Evolutionary conservation across 2,329 filamentous ascomycete genomes (phyloP), one percentile per base, ranked within the genome.

Genomic region (Pseudopyricularia javanii): DNA sequence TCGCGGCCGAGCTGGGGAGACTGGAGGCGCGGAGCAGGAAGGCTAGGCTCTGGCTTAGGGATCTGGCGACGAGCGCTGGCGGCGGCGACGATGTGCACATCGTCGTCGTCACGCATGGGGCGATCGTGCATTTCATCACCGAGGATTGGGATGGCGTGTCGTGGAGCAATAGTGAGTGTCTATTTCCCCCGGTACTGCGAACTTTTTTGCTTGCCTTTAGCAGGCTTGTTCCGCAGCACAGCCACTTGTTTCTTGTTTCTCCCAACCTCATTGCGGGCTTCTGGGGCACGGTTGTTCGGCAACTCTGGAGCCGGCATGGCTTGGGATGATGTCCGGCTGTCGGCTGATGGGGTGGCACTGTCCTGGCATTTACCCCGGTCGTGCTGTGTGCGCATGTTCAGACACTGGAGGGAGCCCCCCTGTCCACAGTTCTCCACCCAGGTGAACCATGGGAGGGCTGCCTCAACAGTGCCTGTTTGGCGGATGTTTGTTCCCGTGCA

Each of bases 81-180:
- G 55, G 59, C 1, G 11, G n/a, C n/a, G 22, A 45, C 9, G 82
- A 86, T 60, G 72, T 70, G 3, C 78, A 91, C 59, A 78, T 95
- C 28, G 80, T 85, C 0, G 74, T 90, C 2, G 88, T 94, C 7
- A 85, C 88, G 3, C 90, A 95, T 61, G 90, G 90, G 2, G 87
- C 86, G 1, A 86, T 91, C 59, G 64, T 95, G 60, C 90, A 95
- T 65, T 94, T 88, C 61, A 70, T 95, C 57, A 93, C 88, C 0
- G 80, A 90, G 59, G 89, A 95, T 61, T 94, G 83, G 80, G 73
- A 80, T 52, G 85, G 82, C 43, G 75, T 78, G 24, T 64, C 68
- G 60, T 60, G 72, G 3, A 60, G 61, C 0, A 57, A 56, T 54
- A 69, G 74, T 75, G 65, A 53, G 40, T 8, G 5, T 30, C 4